A percentile compares a stretch with the other conserved stretches of the same genome.
Conservation (phyloP, 352 stramenopile species). For the Blastocystis sp. region DNA sequence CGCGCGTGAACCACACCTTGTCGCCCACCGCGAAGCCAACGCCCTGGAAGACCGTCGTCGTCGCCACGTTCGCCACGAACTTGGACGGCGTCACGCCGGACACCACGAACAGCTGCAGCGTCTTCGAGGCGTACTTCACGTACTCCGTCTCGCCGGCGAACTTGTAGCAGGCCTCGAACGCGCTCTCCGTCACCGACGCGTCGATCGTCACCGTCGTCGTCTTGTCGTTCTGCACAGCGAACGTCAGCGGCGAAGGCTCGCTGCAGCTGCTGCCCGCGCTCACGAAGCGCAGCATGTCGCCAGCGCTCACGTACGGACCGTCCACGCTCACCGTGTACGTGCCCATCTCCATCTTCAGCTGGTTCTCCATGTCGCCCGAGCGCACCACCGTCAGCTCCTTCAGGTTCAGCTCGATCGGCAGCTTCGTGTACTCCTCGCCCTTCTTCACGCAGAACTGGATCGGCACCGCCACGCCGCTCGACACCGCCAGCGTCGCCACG, state of each 20-base stretch:
- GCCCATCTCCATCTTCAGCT: conserved; percentile 40
- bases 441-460: conserved; percentile 37
- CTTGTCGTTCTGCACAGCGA: neutral
- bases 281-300: conserved; percentile 56
- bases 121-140: conserved; percentile 54
- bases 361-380: neutral
- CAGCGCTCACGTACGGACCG: conserved; percentile 41
- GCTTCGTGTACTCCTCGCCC: neutral
- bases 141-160: conserved; percentile 55
- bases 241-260: conserved; percentile 11
- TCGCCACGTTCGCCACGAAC: conserved; percentile 12
- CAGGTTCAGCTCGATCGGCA: conserved; percentile 13
- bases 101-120: conserved; percentile 61
- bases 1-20: conserved; percentile 45
- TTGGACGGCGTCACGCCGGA: conserved; percentile 1
- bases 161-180: conserved; percentile 64
- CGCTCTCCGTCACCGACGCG: neutral
- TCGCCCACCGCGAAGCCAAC: conserved; percentile 41
- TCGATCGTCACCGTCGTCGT: neutral
- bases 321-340: conserved; percentile 14
- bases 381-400: conserved; percentile 55
- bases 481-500: conserved; percentile 6
- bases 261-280: neutral
- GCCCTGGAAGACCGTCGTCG: neutral
- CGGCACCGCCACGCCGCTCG: conserved; percentile 4